phyloP scores from a whole-genome alignment of 352 stramenopile genomes.

The Plasmopara viticola region DNA sequence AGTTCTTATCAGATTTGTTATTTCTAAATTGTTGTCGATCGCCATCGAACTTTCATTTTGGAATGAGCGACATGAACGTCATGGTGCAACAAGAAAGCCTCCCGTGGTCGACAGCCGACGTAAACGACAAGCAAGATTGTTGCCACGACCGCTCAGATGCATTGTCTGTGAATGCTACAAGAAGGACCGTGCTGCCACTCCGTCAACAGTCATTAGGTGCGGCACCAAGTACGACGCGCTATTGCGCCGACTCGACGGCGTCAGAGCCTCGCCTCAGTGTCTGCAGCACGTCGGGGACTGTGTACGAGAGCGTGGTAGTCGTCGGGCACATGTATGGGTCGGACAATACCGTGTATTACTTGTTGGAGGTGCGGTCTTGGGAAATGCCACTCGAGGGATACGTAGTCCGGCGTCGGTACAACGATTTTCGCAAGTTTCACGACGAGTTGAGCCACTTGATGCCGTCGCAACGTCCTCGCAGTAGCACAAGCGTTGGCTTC shows the following conservation, averaged over 20 bases:
- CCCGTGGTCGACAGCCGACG: slow-evolving; percentile 2
- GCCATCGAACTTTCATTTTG: slow-evolving; percentile 6
- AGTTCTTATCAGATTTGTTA: slow-evolving; percentile 14
- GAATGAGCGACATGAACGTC: slow-evolving; percentile 17
- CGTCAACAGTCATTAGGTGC: slow-evolving; percentile 29
- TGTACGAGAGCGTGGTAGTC: slow-evolving; percentile 71
- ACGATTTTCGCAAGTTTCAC: slow-evolving; percentile 69
- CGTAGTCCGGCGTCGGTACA: slow-evolving; percentile 69
- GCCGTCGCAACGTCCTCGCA: slow-evolving; percentile 29
- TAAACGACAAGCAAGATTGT: too few relatives aligned
- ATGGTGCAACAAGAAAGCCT: slow-evolving; percentile 10
- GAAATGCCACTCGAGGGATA: slow-evolving; percentile 72
- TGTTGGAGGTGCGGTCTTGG: slow-evolving; percentile 65
- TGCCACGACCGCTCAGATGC: too few relatives aligned
- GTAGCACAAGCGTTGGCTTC: slow-evolving; percentile 20
- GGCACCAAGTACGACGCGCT: slow-evolving; percentile 17
- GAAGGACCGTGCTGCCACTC: slow-evolving; percentile 10
- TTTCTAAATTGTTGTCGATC: neutral
- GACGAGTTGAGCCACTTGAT: slow-evolving; percentile 44
- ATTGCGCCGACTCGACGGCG: slow-evolving; percentile 27
- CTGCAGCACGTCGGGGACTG: slow-evolving; percentile 56
- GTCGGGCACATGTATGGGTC: slow-evolving; percentile 53
- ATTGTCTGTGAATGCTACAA: neutral
- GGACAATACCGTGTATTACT: slow-evolving; percentile 69
- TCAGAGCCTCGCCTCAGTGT: slow-evolving; percentile 45